Evolutionary conservation across 192 early-diverging fungal species (phyloP).

Genomic region (Coemansia sp.): DNA sequence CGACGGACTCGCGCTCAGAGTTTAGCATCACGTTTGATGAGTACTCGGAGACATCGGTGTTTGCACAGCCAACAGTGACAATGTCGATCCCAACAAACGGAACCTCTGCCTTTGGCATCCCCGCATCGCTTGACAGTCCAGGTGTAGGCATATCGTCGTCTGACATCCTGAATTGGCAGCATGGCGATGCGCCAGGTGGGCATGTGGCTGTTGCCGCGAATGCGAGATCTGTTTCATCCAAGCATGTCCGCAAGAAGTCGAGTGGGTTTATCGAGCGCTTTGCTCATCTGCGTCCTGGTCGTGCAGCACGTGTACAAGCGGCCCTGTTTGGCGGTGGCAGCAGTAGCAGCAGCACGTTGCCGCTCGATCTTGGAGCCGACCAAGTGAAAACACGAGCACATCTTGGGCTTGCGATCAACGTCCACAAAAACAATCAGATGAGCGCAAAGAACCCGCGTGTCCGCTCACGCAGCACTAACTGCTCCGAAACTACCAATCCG

Average conservation of each 20-base stretch:
- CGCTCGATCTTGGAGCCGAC: conserved; percentile 18
- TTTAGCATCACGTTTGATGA: conserved; percentile 24
- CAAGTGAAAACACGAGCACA: conserved; percentile 45
- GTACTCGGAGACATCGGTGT: conserved; percentile 24
- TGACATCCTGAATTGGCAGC: conserved; percentile 13
- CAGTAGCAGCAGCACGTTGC: background rate
- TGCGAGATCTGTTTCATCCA: conserved; percentile 15
- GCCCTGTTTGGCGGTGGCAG: background rate
- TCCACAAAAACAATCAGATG: background rate
- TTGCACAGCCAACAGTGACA: conserved; percentile 10
- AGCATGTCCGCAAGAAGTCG: conserved; percentile 43
- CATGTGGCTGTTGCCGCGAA: background rate
- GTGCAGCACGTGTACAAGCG: conserved; percentile 3
- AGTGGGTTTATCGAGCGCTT: conserved; percentile 42
- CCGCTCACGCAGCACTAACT: conserved; percentile 11
- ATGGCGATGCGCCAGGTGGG: background rate
- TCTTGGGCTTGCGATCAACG: conserved; percentile 20
- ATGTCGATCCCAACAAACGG: conserved; percentile 7
- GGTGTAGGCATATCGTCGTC: conserved; percentile 4
- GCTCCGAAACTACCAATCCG: conserved; percentile 25
- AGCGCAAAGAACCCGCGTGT: background rate
- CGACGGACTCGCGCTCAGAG: conserved; percentile 26
- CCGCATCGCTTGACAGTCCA: background rate
- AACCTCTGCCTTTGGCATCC: conserved; percentile 2
- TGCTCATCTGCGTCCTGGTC: conserved; percentile 25